phyloP scores from a whole-genome alignment of 306 rosid species.

The Dicorynia guianensis region DNA sequence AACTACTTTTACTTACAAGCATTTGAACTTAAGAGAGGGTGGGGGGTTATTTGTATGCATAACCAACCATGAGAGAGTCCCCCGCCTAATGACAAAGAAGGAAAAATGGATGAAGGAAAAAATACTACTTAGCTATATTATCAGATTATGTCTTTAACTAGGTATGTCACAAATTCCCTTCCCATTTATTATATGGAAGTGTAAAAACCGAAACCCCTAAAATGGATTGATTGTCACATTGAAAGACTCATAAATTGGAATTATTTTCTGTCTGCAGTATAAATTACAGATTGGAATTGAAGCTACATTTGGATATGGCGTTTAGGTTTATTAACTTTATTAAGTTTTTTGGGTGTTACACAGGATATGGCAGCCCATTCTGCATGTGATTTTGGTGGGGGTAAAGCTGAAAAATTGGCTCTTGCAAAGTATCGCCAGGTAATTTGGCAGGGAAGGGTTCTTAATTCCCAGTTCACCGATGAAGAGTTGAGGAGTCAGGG shows the following conservation, averaged over 20 bases:
- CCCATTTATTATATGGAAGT: not conserved
- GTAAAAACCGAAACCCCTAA: not conserved
- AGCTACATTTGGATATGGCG: not conserved
- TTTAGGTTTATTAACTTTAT: not conserved
- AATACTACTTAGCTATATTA: not conserved
- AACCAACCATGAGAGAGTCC: not conserved
- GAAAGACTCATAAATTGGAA: not conserved
- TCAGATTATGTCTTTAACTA: not conserved
- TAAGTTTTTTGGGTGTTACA: slow-evolving; percentile 2
- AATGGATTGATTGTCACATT: not conserved
- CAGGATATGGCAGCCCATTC: slow-evolving; percentile 99
- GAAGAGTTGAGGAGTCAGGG: slow-evolving; percentile 96
- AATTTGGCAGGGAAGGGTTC: slow-evolving; percentile 98
- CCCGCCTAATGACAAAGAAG: not conserved
- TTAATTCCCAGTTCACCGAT: slow-evolving; percentile 95
- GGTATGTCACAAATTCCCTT: not conserved
- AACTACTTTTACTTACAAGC: not conserved
- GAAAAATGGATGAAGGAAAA: not conserved
- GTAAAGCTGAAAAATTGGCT: slow-evolving; percentile 88
- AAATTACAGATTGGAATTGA: slow-evolving; percentile 4
- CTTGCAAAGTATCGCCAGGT: slow-evolving; percentile 91
- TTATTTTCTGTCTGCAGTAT: not conserved
- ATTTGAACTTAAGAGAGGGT: not conserved
- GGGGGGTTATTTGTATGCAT: not conserved
- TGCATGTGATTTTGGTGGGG: slow-evolving; percentile 99